phyloP scores from a whole-genome alignment of 441 rosid species.

The Jatropha multifida region DNA sequence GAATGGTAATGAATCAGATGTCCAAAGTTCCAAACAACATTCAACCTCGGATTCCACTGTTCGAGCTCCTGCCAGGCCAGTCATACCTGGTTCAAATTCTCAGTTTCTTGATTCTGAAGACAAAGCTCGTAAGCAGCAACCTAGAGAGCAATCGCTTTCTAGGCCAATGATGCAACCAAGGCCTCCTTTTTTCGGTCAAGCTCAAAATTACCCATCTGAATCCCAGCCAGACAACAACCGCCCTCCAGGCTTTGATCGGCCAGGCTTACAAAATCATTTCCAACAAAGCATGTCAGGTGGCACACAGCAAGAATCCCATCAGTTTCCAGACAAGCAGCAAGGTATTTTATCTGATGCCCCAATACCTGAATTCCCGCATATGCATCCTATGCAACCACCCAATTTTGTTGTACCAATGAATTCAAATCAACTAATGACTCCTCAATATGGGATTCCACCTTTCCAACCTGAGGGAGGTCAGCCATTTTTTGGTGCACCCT shows the following conservation, averaged over 20 bases:
- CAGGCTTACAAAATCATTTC: slow-evolving; percentile 40
- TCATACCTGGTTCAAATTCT: slow-evolving; percentile 49
- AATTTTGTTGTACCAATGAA: slow-evolving; percentile 60
- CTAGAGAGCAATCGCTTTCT: slow-evolving; percentile 52
- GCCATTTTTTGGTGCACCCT: slow-evolving; percentile 57
- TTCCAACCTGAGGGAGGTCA: slow-evolving; percentile 71
- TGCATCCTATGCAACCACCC: slow-evolving; percentile 69
- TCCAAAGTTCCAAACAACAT: slow-evolving; percentile 61
- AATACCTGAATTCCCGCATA: slow-evolving; percentile 55
- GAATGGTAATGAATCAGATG: slow-evolving; percentile 64
- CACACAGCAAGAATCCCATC: slow-evolving; percentile 51
- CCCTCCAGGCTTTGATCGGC: slow-evolving; percentile 68
- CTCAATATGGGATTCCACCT: slow-evolving; percentile 56
- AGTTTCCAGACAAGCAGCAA: slow-evolving; percentile 47
- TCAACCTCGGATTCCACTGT: slow-evolving; percentile 68
- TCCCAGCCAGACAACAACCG: slow-evolving; percentile 43
- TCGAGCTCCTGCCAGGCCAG: slow-evolving; percentile 57
- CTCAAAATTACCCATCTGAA: slow-evolving; percentile 48
- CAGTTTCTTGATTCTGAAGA: slow-evolving; percentile 63
- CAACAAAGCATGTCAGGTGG: slow-evolving; percentile 37
- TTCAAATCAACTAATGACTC: slow-evolving; percentile 52
- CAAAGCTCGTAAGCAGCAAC: slow-evolving; percentile 48
- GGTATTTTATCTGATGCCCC: slow-evolving; percentile 47
- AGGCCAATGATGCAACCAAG: slow-evolving; percentile 56
- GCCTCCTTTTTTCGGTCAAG: slow-evolving; percentile 55